A percentile compares a stretch with the other conserved stretches of the same genome.
phyloP scores from a whole-genome alignment of 345 rosid genomes.

The Litchi chinensis region DNA sequence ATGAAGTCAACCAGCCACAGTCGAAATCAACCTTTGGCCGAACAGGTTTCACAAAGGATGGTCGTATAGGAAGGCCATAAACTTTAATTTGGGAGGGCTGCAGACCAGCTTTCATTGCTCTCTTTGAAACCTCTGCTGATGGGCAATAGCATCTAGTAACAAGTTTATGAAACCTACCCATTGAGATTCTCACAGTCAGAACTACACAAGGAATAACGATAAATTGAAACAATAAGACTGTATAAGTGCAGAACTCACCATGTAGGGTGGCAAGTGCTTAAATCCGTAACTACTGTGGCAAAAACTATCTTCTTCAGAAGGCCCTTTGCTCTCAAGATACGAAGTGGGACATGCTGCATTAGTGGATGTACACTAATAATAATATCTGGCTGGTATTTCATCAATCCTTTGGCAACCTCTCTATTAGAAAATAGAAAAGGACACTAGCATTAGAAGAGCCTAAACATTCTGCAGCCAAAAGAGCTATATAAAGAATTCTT shows the following conservation, averaged over 20 bases:
- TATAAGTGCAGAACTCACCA: constrained; percentile 49
- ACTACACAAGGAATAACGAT: constrained; percentile 12
- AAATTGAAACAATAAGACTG: background rate
- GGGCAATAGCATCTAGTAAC: constrained; percentile 99
- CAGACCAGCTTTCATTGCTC: constrained; percentile 92
- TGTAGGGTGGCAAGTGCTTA: constrained; percentile 99
- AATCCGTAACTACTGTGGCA: constrained; percentile 92
- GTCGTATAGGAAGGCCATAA: constrained; percentile 96
- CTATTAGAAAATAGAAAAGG: constrained; percentile 37
- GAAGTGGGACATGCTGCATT: constrained; percentile 99
- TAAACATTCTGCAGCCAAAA: constrained; percentile 4
- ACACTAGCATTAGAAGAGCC: constrained; percentile 21
- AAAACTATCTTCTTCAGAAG: constrained; percentile 85
- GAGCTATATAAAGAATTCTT: constrained; percentile 1
- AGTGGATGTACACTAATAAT: constrained; percentile 97
- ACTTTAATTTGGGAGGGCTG: constrained; percentile 83
- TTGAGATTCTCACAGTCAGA: constrained; percentile 18
- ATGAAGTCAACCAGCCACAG: constrained; percentile 9
- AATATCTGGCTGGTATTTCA: constrained; percentile 97
- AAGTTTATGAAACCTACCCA: constrained; percentile 95
- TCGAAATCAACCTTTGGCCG: constrained; percentile 71
- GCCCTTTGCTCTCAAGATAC: constrained; percentile 86
- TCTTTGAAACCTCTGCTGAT: constrained; percentile 79
- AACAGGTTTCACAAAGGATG: constrained; percentile 94
- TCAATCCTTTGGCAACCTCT: constrained; percentile 93